Percentiles rank a stretch among this genome's conserved stretches.
phyloP scores from a whole-genome alignment of 179 eudicot genomes.

The Silene coronaria region DNA sequence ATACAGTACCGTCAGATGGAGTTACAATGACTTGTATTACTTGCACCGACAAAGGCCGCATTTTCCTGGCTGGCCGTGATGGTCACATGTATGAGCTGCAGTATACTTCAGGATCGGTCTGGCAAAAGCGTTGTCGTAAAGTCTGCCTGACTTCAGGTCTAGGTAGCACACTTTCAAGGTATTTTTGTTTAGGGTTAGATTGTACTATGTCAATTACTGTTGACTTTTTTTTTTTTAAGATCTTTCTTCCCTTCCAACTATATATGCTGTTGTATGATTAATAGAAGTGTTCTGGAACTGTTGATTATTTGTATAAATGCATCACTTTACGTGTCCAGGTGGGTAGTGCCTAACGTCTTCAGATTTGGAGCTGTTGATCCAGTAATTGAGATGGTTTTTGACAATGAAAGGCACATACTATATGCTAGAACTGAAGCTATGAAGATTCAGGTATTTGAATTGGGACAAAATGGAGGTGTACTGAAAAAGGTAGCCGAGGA shows the following conservation, averaged over 20 bases:
- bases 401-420: slow-evolving; percentile 81
- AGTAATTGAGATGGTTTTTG: slow-evolving; percentile 88
- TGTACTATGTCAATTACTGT: not conserved
- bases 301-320: not conserved
- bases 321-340: slow-evolving; percentile 46
- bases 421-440: slow-evolving; percentile 94
- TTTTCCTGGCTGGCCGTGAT: slow-evolving; percentile 95
- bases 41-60: slow-evolving; percentile 75
- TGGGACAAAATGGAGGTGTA: slow-evolving; percentile 74
- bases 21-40: slow-evolving; percentile 88
- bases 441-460: slow-evolving; percentile 83
- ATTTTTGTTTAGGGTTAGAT: slow-evolving; percentile 2
- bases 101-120: slow-evolving; percentile 80
- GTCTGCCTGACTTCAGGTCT: slow-evolving; percentile 90
- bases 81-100: slow-evolving; percentile 90
- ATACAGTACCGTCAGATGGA: slow-evolving; percentile 85
- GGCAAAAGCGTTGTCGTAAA: slow-evolving; percentile 95
- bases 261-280: not conserved
- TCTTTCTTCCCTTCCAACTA: not conserved
- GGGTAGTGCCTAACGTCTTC: slow-evolving; percentile 95
- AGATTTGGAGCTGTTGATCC: slow-evolving; percentile 97
- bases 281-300: not conserved
- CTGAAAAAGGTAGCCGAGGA: slow-evolving; percentile 89
- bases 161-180: slow-evolving; percentile 90
- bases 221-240: not conserved